phyloP scores from a whole-genome alignment of 148 eudicot species.

The Rheum nobile region DNA sequence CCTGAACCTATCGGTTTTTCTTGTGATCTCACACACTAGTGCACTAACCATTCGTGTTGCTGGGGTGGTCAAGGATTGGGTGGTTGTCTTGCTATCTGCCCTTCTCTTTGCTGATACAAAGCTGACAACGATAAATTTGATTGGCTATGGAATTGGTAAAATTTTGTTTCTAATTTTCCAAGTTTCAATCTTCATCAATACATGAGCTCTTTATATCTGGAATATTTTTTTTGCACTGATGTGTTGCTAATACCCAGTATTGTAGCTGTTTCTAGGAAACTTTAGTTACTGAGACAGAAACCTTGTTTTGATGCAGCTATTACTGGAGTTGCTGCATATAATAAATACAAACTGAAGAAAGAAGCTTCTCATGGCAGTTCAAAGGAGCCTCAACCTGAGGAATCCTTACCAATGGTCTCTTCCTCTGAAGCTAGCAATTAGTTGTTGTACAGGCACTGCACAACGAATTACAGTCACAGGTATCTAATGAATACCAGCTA shows the following conservation, averaged over 20 bases:
- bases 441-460: neutral
- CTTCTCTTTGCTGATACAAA: constrained; percentile 92
- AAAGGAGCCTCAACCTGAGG: constrained; percentile 24
- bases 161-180: neutral
- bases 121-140: constrained; percentile 71
- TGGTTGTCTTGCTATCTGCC: constrained; percentile 87
- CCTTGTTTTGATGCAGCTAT: constrained; percentile 54
- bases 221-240: neutral
- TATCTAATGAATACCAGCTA: neutral
- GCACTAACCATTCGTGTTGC: constrained; percentile 98
- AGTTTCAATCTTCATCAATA: neutral
- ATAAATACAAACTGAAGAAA: constrained; percentile 76
- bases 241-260: neutral
- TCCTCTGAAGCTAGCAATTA: constrained; percentile 17
- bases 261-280: neutral
- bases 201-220: neutral
- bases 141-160: constrained; percentile 95
- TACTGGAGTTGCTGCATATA: constrained; percentile 90
- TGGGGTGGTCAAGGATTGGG: constrained; percentile 99
- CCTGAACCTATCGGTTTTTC: constrained; percentile 90
- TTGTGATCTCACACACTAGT: constrained; percentile 91
- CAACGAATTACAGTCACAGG: neutral
- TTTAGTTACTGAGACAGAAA: neutral
- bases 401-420: constrained; percentile 43
- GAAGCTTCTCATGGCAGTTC: constrained; percentile 45